phyloP scores from a whole-genome alignment of 495 filamentous ascomycete species.

The Podospora comata region DNA sequence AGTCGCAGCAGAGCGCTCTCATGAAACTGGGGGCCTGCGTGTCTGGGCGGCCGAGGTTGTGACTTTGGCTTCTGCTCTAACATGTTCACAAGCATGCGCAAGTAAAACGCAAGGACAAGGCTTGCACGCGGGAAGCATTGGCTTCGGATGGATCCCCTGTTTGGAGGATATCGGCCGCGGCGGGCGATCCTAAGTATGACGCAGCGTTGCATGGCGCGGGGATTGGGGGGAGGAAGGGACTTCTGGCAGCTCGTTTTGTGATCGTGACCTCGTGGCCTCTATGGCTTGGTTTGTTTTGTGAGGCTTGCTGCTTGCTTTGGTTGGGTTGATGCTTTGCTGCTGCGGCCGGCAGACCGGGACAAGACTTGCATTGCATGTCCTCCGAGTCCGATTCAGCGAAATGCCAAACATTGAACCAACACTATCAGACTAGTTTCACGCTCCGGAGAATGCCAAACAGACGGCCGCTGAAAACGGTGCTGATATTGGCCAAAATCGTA shows the following conservation, averaged over 20 bases:
- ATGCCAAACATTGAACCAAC: background rate
- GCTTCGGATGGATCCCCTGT: slow-evolving; percentile 6
- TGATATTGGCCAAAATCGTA: background rate
- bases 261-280: background rate
- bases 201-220: slow-evolving; percentile 2
- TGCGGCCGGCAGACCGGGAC: background rate
- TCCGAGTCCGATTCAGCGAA: background rate
- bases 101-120: background rate
- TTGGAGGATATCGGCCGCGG: slow-evolving; percentile 5
- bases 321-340: background rate
- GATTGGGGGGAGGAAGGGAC: no score
- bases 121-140: background rate
- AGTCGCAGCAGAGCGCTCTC: background rate
- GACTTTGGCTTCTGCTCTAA: background rate
- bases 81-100: background rate
- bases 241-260: background rate
- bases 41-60: background rate
- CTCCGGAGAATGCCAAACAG: background rate
- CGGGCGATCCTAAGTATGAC: slow-evolving; percentile 12
- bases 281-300: background rate
- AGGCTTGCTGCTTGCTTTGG: background rate
- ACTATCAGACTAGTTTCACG: background rate
- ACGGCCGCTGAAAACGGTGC: background rate
- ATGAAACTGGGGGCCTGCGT: background rate
- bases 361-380: background rate